Percentiles rank a stretch among this genome's conserved stretches.
These are phyloP conservation scores for Lactuca sativa DNA, from an alignment of 129 eudicot species.

Conservation along the genomic window DNA sequence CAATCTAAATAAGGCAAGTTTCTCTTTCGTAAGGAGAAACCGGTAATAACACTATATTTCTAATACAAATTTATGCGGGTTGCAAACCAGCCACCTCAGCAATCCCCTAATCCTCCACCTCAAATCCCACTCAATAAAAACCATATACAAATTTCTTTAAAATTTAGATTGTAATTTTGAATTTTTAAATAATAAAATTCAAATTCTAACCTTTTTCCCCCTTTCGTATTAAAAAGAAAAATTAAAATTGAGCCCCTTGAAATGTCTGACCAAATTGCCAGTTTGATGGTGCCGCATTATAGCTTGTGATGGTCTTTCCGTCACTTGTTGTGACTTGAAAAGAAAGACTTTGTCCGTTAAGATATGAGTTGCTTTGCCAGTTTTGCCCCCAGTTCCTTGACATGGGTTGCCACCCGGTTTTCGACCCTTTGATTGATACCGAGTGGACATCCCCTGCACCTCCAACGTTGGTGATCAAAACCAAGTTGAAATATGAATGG, in stretches of 20 bases:
- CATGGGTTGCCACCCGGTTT: slow-evolving; percentile 75
- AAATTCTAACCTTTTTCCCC: neutral
- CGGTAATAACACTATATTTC: slow-evolving; percentile 14
- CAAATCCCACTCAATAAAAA: slow-evolving; percentile 12
- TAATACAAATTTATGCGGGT: slow-evolving; percentile 59
- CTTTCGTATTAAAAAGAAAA: neutral
- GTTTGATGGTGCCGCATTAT: slow-evolving; percentile 56
- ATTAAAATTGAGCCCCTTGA: slow-evolving; percentile 65
- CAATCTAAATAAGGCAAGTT: slow-evolving; percentile 26
- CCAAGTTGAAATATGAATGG: slow-evolving; percentile 79
- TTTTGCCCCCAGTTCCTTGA: slow-evolving; percentile 92
- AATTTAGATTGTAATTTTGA: neutral
- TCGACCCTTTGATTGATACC: slow-evolving; percentile 71
- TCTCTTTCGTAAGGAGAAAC: slow-evolving; percentile 12
- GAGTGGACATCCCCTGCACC: slow-evolving; percentile 84
- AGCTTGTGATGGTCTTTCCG: slow-evolving; percentile 61
- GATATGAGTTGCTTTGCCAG: slow-evolving; percentile 80
- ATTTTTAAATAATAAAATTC: neutral
- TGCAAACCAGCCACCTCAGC: slow-evolving; percentile 73
- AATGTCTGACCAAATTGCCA: slow-evolving; percentile 89
- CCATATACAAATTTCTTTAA: slow-evolving; percentile 31
- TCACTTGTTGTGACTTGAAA: slow-evolving; percentile 81
- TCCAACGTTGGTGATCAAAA: slow-evolving; percentile 68
- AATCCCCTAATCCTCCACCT: slow-evolving; percentile 29
- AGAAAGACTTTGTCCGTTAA: slow-evolving; percentile 70